Conservation (phyloP, 163 green algal species). For the Scenedesmus sp. region DNA sequence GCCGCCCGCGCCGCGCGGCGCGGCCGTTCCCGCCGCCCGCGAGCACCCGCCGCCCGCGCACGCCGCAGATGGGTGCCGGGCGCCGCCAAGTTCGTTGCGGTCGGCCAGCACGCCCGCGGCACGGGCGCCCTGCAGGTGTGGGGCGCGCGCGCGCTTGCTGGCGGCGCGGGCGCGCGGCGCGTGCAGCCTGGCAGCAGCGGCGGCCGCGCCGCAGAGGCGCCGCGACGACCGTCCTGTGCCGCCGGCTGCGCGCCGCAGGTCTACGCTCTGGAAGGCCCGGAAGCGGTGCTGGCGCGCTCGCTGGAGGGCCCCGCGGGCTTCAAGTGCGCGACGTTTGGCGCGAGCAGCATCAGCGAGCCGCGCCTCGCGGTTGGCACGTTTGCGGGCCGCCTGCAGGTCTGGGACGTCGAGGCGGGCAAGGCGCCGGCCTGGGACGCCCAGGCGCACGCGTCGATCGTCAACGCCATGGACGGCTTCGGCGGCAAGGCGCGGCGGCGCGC, state of each 20-base stretch:
- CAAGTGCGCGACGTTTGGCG: slow-evolving; percentile 87
- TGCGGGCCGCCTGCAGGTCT: slow-evolving; percentile 68
- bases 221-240: too few relatives aligned
- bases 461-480: slow-evolving; percentile 83
- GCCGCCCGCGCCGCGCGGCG: too few relatives aligned
- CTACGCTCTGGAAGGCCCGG: slow-evolving; percentile 76
- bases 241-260: slow-evolving; percentile 56
- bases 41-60: not conserved
- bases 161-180: not conserved
- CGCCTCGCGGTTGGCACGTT: slow-evolving; percentile 84
- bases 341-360: slow-evolving; percentile 65
- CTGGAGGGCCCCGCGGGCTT: slow-evolving; percentile 68
- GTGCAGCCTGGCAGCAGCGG: too few relatives aligned
- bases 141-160: too few relatives aligned
- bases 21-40: too few relatives aligned
- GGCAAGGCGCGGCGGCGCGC: slow-evolving; percentile 66
- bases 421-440: slow-evolving; percentile 66
- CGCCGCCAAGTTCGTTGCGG: slow-evolving; percentile 79
- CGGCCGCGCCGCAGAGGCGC: too few relatives aligned
- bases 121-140: slow-evolving; percentile 83
- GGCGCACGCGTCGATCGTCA: slow-evolving; percentile 84
- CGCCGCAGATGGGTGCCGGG: slow-evolving; percentile 83
- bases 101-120: slow-evolving; percentile 72
- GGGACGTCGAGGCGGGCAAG: slow-evolving; percentile 60
- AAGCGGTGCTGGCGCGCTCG: slow-evolving; percentile 68